phyloP scores from a whole-genome alignment of 805 yeast species.

The Pichia eremophila region DNA sequence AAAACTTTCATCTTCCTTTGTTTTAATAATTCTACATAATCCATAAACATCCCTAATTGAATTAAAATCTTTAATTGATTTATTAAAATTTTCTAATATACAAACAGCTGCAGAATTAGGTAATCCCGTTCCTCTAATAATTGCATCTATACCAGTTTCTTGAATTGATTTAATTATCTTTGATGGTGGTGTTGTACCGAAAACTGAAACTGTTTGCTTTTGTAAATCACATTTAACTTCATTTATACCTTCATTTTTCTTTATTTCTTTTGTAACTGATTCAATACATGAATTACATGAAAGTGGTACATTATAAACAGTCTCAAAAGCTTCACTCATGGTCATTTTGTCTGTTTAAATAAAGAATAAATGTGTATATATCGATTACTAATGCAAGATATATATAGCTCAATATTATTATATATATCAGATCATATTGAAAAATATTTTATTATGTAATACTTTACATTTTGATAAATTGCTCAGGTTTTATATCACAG shows the following conservation, averaged over 20 bases:
- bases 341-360: neutral
- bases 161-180: slow-evolving; percentile 59
- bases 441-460: too few relatives aligned
- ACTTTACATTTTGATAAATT: too few relatives aligned
- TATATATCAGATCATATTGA: too few relatives aligned
- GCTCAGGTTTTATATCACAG: too few relatives aligned
- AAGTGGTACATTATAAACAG: slow-evolving; percentile 81
- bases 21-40: slow-evolving; percentile 72
- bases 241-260: slow-evolving; percentile 40
- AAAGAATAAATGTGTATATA: too few relatives aligned
- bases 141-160: slow-evolving; percentile 75
- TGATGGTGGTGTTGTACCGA: slow-evolving; percentile 72
- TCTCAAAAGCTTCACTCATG: slow-evolving; percentile 15
- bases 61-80: slow-evolving; percentile 19
- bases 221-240: slow-evolving; percentile 47
- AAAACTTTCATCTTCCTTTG: slow-evolving; percentile 40
- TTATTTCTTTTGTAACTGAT: slow-evolving; percentile 46
- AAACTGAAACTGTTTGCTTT: slow-evolving; percentile 54
- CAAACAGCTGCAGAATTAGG: slow-evolving; percentile 88
- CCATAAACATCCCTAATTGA: slow-evolving; percentile 63
- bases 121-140: slow-evolving; percentile 82
- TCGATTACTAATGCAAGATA: too few relatives aligned
- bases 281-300: slow-evolving; percentile 67
- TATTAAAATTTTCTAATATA: slow-evolving; percentile 64
- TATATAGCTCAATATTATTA: too few relatives aligned